Evolutionary conservation across 2,329 filamentous ascomycete species (phyloP), one percentile per base, ranked within the genome.

Genomic region (Anisogramma anomala): DNA sequence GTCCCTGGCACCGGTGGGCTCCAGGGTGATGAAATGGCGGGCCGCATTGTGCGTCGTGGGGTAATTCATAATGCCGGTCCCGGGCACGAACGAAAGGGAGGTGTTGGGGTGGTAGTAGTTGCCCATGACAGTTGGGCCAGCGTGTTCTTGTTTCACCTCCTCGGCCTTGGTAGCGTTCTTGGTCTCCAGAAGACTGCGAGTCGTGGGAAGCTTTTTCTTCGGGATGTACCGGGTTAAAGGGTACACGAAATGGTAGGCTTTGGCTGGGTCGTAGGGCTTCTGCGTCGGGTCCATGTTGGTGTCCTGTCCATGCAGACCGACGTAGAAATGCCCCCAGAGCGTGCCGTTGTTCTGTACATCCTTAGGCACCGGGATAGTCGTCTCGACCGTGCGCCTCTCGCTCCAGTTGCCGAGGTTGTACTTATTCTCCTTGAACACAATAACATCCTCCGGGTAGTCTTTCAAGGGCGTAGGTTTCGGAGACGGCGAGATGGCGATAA

Each of bases 81-180:
- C 80, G 3, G 88, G 86, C 36, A 98, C 76, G 53, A 96, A 78
- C 5, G 87, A 84, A 47, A 98, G 68, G 37, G 84, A 93, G 52
- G 93, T 82, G 62, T 98, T 98, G 6, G 91, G 84, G 62, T 98
- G 91, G 59, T 95, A 98, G 66, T 88, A 94, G 41, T 80, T 93
- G 33, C 74, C 77, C 7, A 47, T 39, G 48, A 94, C 76, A 39
- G 80, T 67, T n/a, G 84, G 79, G 1, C 79, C 79, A 4, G 70
- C 63, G 42, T 64, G 63, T 50, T 71, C 66, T 14, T 66, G 65
- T 20, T 61, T 61, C n/a, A 68, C 68, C n/a, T 70, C 65, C 53
- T 76, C 67, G 6, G 70, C 67, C 11, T 64, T 61, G 4, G 57
- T 57, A 18, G 55, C 51, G 8, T 59, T 60, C 33, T 60, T 61